Percentiles rank a stretch among this genome's conserved stretches.
Evolutionary conservation across 2,329 filamentous ascomycete species (phyloP).

Genomic region (Trichophyton benhamiae): DNA sequence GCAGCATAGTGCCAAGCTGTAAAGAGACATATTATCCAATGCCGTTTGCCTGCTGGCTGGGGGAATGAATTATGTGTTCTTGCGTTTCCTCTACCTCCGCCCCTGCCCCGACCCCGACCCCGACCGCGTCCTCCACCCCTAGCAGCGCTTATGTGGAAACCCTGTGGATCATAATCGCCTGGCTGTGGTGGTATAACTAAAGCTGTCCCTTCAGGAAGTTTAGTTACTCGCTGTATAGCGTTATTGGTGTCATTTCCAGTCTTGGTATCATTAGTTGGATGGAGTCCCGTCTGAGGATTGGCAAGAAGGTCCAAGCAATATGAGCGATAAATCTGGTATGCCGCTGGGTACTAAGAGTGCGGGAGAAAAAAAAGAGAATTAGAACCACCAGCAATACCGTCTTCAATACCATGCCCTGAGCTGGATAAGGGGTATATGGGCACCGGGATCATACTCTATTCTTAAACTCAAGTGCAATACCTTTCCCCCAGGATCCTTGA

Average conservation of each 20-base stretch:
- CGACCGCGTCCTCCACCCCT: neutral
- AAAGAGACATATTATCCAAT: conserved; percentile 50
- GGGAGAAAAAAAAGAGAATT: neutral
- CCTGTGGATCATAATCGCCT: conserved; percentile 16
- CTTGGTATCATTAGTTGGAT: neutral
- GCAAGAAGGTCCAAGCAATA: conserved; percentile 33
- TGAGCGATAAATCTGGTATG: conserved; percentile 36
- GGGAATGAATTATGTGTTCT: neutral
- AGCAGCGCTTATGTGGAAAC: neutral
- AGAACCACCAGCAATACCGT: neutral
- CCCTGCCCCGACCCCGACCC: neutral
- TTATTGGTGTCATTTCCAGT: neutral
- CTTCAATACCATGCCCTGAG: neutral
- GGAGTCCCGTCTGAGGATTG: conserved; percentile 10
- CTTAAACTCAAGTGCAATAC: conserved; percentile 45
- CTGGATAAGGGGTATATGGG: neutral
- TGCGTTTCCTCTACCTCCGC: neutral
- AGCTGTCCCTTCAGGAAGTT: conserved; percentile 35
- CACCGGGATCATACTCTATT: conserved; percentile 18
- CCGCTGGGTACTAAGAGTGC: conserved; percentile 36
- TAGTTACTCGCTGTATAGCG: conserved; percentile 6
- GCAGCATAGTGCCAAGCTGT: conserved; percentile 41
- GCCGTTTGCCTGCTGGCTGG: conserved; percentile 19
- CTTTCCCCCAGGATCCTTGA: conserved; percentile 45
- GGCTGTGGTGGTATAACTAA: conserved; percentile 43